Evolutionary conservation across 768 basidiomycete genomes (phyloP), one percentile per base, ranked within the genome.

Genomic region (Russula brevipes): DNA sequence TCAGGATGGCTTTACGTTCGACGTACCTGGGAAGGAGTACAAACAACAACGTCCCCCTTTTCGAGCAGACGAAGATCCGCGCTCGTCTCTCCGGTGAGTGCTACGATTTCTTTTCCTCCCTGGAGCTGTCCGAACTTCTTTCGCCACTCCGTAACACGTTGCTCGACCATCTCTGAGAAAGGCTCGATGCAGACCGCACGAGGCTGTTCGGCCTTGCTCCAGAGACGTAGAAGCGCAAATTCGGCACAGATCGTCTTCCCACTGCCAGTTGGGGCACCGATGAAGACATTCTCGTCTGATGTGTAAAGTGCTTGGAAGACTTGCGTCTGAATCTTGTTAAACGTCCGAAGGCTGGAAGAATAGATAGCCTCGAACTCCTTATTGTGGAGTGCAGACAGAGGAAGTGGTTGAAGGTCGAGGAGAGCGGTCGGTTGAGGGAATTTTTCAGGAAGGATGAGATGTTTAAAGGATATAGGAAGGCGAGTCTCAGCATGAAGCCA

Each of bases 311-410:
- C 95, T 69, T 98, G 94, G 87, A 99, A 98, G 50, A 97, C 95
- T 75, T 98, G 97, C 0, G 94, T 98, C 73, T 98, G 97, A 65
- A 98, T 98, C 76, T 98, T 99, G 83, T 98, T 98, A 81, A 98
- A 98, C 0, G 85, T 86, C 64, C 85, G 81, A 66, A 98, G 86
- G 0, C 84, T 84, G 17, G 81, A 83, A 1, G 85, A 83, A 73
- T 98, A 99, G 47, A 98, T 83, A 1, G 81, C 80, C 73, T 98
- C 93, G 68, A 87, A 98, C 64, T 94, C 91, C 70, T 88, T 85
- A 81, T 97, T 97, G 74, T 96, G 94, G 4, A 99, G 79, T 0
- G 94, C 95, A 0, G 91, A 86, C 14, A 97, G 80, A 0, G 97
- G 95, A 0, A 98, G 82, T 0, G 89, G 78, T 70, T 98, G 95